A percentile compares a stretch with the other conserved stretches of the same genome.
Conservation (phyloP, 176 grass and related monocot genomes). For the Urochloa ruziziensis region DNA sequence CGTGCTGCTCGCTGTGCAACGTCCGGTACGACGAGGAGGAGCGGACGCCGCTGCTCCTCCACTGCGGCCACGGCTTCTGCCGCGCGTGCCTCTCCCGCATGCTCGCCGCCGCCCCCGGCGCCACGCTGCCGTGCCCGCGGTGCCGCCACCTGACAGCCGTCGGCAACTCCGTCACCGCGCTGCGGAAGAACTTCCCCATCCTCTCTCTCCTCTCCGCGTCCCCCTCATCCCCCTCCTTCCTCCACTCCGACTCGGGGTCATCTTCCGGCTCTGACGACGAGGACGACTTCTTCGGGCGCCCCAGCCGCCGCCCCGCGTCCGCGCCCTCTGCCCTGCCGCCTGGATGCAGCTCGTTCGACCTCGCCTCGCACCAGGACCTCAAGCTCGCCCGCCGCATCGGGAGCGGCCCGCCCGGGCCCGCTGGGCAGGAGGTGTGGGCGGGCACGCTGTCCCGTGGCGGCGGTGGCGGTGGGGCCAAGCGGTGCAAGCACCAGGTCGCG, state of each 20-base stretch:
- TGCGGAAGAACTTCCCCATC: conserved; percentile 92
- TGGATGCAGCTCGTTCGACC: conserved; percentile 57
- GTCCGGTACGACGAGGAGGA: conserved; percentile 91
- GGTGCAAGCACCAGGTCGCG: conserved; percentile 85
- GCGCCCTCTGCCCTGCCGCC: conserved; percentile 16
- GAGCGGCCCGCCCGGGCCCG: conserved; percentile 50
- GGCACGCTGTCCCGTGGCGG: conserved; percentile 58
- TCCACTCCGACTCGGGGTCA: conserved; percentile 46
- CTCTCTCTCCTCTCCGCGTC: conserved; percentile 75
- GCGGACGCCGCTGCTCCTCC: conserved; percentile 78
- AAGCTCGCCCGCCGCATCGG: conserved; percentile 66
- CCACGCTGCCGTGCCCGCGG: conserved; percentile 73
- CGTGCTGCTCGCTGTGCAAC: conserved; percentile 92
- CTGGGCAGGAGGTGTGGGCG: conserved; percentile 77
- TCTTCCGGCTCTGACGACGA: conserved; percentile 35
- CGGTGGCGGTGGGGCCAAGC: conserved; percentile 38
- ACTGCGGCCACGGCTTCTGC: conserved; percentile 99
- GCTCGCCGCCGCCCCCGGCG: conserved; percentile 62
- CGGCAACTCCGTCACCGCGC: conserved; percentile 89
- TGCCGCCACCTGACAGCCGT: conserved; percentile 87
- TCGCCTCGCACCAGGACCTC: conserved; percentile 76
- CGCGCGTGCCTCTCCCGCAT: conserved; percentile 82
- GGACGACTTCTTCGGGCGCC: conserved; percentile 60
- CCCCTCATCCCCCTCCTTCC: conserved; percentile 74
- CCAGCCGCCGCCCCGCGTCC: neutral